A percentile compares a stretch with the other conserved stretches of the same genome.
These are phyloP conservation scores for Trichoderma koningiopsis DNA, from an alignment of 2,329 filamentous ascomycete species.

Conservation along the genomic window DNA sequence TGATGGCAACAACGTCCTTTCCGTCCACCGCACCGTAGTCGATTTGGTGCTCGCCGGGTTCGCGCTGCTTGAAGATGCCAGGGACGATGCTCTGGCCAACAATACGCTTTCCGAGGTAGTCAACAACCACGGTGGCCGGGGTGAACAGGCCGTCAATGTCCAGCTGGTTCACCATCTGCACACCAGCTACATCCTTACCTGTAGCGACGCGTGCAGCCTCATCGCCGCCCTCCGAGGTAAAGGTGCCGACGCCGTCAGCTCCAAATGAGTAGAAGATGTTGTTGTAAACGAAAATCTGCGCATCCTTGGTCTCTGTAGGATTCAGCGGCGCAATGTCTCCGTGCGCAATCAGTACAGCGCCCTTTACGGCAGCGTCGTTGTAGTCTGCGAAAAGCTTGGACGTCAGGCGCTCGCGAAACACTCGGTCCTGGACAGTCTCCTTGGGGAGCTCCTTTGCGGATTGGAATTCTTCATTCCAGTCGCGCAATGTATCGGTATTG, in stretches of 20 bases:
- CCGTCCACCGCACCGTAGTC: slow-evolving; percentile 98
- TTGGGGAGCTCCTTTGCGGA: slow-evolving; percentile 92
- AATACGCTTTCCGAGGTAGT: slow-evolving; percentile 95
- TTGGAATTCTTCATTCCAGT: slow-evolving; percentile 99
- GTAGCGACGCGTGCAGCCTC: slow-evolving; percentile 95
- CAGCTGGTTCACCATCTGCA: slow-evolving; percentile 93
- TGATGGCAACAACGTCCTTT: slow-evolving; percentile 89
- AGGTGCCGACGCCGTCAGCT: slow-evolving; percentile 95
- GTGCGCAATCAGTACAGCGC: slow-evolving; percentile 86
- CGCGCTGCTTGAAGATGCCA: slow-evolving; percentile 97
- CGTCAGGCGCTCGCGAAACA: slow-evolving; percentile 90
- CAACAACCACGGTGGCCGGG: slow-evolving; percentile 92
- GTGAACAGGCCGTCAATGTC: slow-evolving; percentile 95
- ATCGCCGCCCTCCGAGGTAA: slow-evolving; percentile 93
- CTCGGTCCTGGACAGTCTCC: slow-evolving; percentile 90
- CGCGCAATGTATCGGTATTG: slow-evolving; percentile 88
- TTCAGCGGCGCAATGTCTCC: slow-evolving; percentile 93
- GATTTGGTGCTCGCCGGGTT: slow-evolving; percentile 97
- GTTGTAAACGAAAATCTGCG: slow-evolving; percentile 99
- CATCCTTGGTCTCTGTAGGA: slow-evolving; percentile 87
- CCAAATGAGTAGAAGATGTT: slow-evolving; percentile 99
- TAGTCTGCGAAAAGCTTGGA: slow-evolving; percentile 98
- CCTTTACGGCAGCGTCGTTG: slow-evolving; percentile 89
- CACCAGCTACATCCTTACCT: slow-evolving; percentile 92
- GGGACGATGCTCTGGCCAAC: slow-evolving; percentile 98